Conservation (phyloP, 352 stramenopile genomes). For the Phytophthora fragariae region DNA sequence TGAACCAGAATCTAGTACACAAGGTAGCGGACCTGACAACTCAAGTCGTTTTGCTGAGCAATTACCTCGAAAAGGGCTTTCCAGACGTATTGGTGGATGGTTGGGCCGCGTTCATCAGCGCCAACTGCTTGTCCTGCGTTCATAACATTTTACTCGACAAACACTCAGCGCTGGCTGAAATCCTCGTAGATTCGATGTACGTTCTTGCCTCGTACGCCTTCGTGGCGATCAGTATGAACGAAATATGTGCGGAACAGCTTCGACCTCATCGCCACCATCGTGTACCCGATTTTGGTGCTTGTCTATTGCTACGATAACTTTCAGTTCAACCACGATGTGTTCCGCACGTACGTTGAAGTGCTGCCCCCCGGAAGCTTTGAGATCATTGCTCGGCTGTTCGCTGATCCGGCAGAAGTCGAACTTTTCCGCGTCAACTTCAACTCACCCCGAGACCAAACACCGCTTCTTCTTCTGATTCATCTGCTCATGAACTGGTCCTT, state of each 20-base stretch:
- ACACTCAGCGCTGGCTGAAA: slow-evolving; percentile 40
- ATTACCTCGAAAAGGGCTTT: slow-evolving; percentile 45
- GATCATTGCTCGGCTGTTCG: slow-evolving; percentile 37
- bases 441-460: slow-evolving; percentile 35
- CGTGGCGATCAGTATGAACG: neutral
- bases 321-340: slow-evolving; percentile 39
- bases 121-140: slow-evolving; percentile 40
- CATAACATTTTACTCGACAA: slow-evolving; percentile 30
- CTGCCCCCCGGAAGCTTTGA: slow-evolving; percentile 41
- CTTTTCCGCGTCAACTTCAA: slow-evolving; percentile 44
- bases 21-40: slow-evolving; percentile 42
- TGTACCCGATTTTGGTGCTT: slow-evolving; percentile 40
- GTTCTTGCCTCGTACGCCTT: neutral
- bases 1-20: slow-evolving; percentile 44
- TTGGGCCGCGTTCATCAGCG: slow-evolving; percentile 36
- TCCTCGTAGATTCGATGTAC: slow-evolving; percentile 49
- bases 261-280: slow-evolving; percentile 46
- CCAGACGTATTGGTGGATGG: slow-evolving; percentile 35
- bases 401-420: slow-evolving; percentile 41
- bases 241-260: slow-evolving; percentile 29
- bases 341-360: slow-evolving; percentile 29
- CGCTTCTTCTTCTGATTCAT: slow-evolving; percentile 35
- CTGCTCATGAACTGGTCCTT: slow-evolving; percentile 41
- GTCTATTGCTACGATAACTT: slow-evolving; percentile 46
- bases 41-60: slow-evolving; percentile 36